Base-by-base conservation (phyloP, 495 filamentous ascomycete genomes). In the Amorphotheca resinae region DNA sequence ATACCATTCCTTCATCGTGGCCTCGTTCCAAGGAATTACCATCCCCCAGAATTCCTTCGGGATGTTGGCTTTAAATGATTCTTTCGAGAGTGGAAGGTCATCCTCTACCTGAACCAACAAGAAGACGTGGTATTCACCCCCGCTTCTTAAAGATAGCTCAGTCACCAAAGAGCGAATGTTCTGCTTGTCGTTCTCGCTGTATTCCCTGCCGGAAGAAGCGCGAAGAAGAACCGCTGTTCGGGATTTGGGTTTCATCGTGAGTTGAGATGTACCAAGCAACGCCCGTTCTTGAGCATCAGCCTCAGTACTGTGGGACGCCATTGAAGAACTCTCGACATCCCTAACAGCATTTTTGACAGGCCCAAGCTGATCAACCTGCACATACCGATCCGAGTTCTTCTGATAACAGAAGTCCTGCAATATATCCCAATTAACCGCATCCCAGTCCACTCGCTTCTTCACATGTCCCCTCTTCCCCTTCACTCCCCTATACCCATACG, bases 101-200 rank as follows among this genome's bases (percentile, higher is more conserved):
- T 17, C 62, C 61, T 69, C 78, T 40, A 85, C 79, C 36, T 91
- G 78, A 17, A 89, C 70, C 41, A 88, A 68, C 3, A 91, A 60
- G 50, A 80, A 82, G 22, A 91, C 72, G 50, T 83, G 69, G 55
- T 86, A 89, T 60, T 86, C 79, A 8, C 75, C 82, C 1, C 86
- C 85, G 6, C 80, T 77, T 36, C 74, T 68, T 9, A 93, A 60
- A 4, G 73, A 73, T 22, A 87, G 61, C 57, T 91, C 86, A 15
- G 73, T 77, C 48, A 91, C 71, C 40, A 89, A 62, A 1, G 83
- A 70, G 14, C 85, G 79, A 33, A 93, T 75, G 9, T 75, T 72
- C 49, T 79, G 69, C 46, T 76, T 72, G 49, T 87, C 80, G 51
- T 85, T 77, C 8, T 73, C 59, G 12, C 69, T 79, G 56, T 79